Base-by-base conservation (phyloP, 768 basidiomycete species). In the Coprinopsis strossmayeri region DNA sequence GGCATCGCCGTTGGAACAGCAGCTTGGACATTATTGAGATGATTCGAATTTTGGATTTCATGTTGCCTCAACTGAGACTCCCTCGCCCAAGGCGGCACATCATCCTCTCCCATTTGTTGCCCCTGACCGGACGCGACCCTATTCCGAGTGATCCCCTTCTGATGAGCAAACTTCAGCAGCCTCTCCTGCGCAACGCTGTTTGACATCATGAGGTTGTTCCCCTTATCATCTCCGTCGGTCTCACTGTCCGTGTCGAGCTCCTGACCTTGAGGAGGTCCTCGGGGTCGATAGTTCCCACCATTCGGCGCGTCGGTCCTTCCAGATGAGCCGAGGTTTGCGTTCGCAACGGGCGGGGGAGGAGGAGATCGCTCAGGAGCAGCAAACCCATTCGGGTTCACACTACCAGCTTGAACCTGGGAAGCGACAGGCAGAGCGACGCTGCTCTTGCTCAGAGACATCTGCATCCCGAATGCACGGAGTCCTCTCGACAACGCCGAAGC, bases 161-260 rank as follows among this genome's bases (percentile, higher is more conserved):
- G 69, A 43, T 74, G 67, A 30, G 77, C 78, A 2, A 87, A 63
- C 1, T 77, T 77, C 39, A 72, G 77, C 50, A 89, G 57, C 63
- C 72, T 79, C 64, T 82, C 77, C 56, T 87, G 80, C 11, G 84
- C 87, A 26, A 84, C 72, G 43, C 84, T 86, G 61, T 71, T 72
- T 21, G 85, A 81, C 18, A 87, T 64, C 55, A 78, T 73, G 24
- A 84, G 69, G 20, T 62, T 66, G 39, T 60, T 57, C 9, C 55
- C 59, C 12, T 60, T 57, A 11, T 56, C 59, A 5, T 65, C 68
- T 24, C 12, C 34, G 13, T 81, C 79, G 34, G 68, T 74, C 15
- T 69, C 79, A 49, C 74, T 80, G 20, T 77, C 76, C 21, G 45
- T 50, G 17, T 82, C 87, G 70, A 87, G 64, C 60, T 87, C 86